Conservation (phyloP, 176 grass and related monocot genomes). For the Cenchrus fungigraminus region DNA sequence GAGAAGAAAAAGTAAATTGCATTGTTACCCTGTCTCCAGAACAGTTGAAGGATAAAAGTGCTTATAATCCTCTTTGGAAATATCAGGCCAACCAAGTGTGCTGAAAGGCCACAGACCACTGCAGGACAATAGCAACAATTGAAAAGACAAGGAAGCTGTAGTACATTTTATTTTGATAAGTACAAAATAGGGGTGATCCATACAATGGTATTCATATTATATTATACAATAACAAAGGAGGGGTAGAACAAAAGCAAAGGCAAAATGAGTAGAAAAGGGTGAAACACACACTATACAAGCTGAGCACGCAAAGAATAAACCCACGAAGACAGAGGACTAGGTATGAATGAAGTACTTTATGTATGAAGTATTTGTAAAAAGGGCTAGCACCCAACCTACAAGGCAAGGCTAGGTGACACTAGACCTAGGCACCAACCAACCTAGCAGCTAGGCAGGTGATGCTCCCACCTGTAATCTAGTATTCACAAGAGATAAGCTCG, state of each 20-base stretch:
- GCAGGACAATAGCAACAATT: conserved; percentile 51
- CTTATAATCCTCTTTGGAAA: conserved; percentile 81
- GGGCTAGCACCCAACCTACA: neutral
- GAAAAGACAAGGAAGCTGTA: conserved; percentile 29
- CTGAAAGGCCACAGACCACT: conserved; percentile 99
- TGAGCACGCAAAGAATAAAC: neutral
- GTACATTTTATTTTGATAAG: neutral
- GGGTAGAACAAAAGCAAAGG: neutral
- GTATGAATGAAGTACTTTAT: conserved; percentile 5
- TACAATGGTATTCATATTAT: neutral
- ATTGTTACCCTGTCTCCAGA: conserved; percentile 84
- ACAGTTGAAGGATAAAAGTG: conserved; percentile 91
- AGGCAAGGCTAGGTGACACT: neutral
- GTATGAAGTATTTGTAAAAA: conserved; percentile 22
- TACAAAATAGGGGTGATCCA: neutral
- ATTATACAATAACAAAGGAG: neutral
- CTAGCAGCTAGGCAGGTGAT: neutral
- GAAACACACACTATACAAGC: neutral
- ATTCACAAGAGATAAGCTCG: too few relatives aligned
- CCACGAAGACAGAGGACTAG: neutral
- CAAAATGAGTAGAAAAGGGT: neutral
- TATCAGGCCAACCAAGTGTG: conserved; percentile 97
- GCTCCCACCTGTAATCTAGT: too few relatives aligned
- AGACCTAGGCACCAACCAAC: neutral
- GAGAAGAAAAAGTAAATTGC: conserved; percentile 36